Conservation (phyloP, 305 asterid species). For the Nicotiana rustica region DNA sequence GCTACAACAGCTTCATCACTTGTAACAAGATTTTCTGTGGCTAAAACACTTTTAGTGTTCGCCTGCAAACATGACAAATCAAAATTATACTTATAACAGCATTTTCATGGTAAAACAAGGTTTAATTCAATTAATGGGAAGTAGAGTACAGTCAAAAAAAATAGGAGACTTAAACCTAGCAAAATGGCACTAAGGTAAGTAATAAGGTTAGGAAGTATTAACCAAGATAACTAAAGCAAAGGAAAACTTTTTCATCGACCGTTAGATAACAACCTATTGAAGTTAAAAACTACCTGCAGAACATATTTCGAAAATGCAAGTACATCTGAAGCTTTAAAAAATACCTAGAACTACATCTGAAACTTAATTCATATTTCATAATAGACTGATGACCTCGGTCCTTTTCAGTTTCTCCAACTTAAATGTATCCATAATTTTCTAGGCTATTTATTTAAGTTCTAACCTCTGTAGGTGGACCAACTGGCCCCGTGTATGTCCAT, state of each 20-base stretch:
- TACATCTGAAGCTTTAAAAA: not conserved
- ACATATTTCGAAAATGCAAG: slow-evolving; percentile 5
- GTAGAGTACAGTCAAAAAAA: slow-evolving; percentile 11
- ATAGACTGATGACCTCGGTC: not conserved
- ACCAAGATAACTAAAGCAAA: slow-evolving; percentile 19
- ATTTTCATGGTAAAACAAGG: not conserved
- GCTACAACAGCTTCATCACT: slow-evolving; percentile 82
- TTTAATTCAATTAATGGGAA: slow-evolving; percentile 26
- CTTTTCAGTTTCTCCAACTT: slow-evolving; percentile 15
- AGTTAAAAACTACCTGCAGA: not conserved
- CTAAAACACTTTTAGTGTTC: slow-evolving; percentile 54
- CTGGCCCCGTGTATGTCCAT: slow-evolving; percentile 61
- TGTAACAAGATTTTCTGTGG: slow-evolving; percentile 58
- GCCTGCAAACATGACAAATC: slow-evolving; percentile 53
- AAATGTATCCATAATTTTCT: slow-evolving; percentile 6
- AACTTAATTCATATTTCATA: not conserved
- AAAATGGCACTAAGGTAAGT: slow-evolving; percentile 27
- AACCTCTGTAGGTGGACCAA: slow-evolving; percentile 70
- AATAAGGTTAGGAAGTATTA: not conserved
- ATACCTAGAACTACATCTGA: slow-evolving; percentile 21
- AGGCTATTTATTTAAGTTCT: slow-evolving; percentile 35
- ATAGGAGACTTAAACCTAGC: slow-evolving; percentile 11
- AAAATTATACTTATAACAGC: slow-evolving; percentile 33
- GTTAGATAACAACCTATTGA: slow-evolving; percentile 20
- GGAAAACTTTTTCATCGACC: not conserved